Base-by-base conservation (phyloP, 768 basidiomycete species). In the Daedalea quercina region DNA sequence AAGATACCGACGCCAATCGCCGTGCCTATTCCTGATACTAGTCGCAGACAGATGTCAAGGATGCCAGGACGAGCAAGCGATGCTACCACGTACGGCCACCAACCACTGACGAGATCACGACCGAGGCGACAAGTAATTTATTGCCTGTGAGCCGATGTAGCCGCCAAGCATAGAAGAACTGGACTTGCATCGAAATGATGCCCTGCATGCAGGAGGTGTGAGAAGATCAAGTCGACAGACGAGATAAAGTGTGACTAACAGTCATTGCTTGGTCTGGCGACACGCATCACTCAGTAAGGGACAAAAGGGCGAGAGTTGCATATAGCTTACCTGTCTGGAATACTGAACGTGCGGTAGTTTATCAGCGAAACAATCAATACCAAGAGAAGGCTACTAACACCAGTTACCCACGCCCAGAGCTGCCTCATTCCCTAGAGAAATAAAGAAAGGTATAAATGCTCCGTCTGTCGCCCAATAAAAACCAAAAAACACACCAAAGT, bases 1-100 rank as follows among this genome's bases (percentile, higher is more conserved):
- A 68, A 60, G 19, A 65, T 55, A 15, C 56, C 60, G 41, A 67
- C 57, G 40, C 65, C 69, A 22, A 70, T 54, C 0, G 69, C 51
- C 24, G 63, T 62, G 19, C 65, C 71, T 26, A 72, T 60, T n/a
- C 61, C 61, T 22, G 61, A 58, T 13, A 41, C 61, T 55, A 24
- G 22, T 6, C 20, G 24, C 35, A 34, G 19, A 34, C 37, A 19
- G 19, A 17, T 15, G 37, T 15, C 37, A 19, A 40, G 15, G 3
- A 19, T 40, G 19, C 17, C 15, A 6, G 7, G 13, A 6, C 17
- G 3, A 15, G 7, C 15, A 40, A 40, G 34, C 17, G 37, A 40
- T 15, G 19, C n/a, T n/a, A 15, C 23, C n/a, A 53, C 52, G 37
- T 42, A 62, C 60, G 53, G 23, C 50, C 23, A 7, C 54, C 54